Evolutionary conservation across 257 asterid species (phyloP).

Genomic region (Lycium barbarum): DNA sequence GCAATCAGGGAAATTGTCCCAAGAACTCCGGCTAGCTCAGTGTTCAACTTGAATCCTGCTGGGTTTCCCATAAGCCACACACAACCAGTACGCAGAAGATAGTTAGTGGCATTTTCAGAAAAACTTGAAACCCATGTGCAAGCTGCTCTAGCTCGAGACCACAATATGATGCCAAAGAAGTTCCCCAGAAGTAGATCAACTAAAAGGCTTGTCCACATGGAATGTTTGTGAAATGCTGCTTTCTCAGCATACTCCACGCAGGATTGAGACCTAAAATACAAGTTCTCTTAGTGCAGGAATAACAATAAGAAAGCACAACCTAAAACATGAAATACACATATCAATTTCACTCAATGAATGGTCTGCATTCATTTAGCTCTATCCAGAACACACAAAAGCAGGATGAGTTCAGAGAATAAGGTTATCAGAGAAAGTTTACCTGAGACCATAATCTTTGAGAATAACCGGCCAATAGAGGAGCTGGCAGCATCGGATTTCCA

Average conservation of each 20-base stretch:
- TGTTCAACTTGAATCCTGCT: conserved; percentile 96
- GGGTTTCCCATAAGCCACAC: conserved; percentile 99
- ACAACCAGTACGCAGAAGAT: conserved; percentile 85
- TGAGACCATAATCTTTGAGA: conserved; percentile 68
- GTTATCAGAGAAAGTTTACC: conserved; percentile 48
- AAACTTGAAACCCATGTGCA: conserved; percentile 60
- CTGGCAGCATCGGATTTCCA: conserved; percentile 74
- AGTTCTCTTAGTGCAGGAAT: background rate
- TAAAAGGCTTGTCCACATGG: conserved; percentile 73
- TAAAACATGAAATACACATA: background rate
- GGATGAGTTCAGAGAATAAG: conserved; percentile 2
- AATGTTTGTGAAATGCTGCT: conserved; percentile 69
- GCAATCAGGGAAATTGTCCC: conserved; percentile 86
- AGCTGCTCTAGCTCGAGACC: conserved; percentile 64
- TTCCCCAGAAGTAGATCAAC: conserved; percentile 84
- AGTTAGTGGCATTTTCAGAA: conserved; percentile 67
- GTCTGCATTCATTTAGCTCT: background rate
- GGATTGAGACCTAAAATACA: conserved; percentile 63
- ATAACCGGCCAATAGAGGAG: conserved; percentile 86
- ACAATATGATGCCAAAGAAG: conserved; percentile 66
- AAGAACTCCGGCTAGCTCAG: conserved; percentile 94
- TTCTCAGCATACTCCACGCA: conserved; percentile 87
- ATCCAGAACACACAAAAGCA: background rate
- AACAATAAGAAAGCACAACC: background rate
- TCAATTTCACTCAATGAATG: background rate